Evolutionary conservation across 306 rosid species (phyloP), one percentile per base, ranked within the genome.

Genomic region (Pyrus betulifolia): DNA sequence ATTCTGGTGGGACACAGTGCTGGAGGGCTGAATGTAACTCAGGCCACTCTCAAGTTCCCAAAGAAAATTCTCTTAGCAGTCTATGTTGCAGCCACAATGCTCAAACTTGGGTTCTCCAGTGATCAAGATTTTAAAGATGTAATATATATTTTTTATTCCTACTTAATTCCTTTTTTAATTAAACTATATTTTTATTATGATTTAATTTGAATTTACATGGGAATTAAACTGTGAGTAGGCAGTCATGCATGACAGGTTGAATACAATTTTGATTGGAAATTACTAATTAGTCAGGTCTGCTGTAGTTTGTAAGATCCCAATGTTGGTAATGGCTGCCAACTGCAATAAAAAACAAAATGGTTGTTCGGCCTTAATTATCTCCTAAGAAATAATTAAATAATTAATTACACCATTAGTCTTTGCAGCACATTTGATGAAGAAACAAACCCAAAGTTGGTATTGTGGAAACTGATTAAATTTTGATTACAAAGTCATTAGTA

Each of bases 1-100:
- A 85, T 92, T 74, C 76, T 95, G 83, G 98, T 95, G 61, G 98
- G 97, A 11, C 97, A 90, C 52, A 95, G 98, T 67, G 98, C 98
- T 25, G 97, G 98, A 78, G 97, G 98, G 71, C 78, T 92, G 64
- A 92, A 89, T 69, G 79, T 92, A 70, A 95, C 97, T 33, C 88
- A 88, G 79, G 95, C 92, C 4, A 84, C 89, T 82, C 88, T 82
- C 44, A 89, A 84, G 76, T 95, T 90, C 72, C 72, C 98, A 31
- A 79, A 87, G 70, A 92, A 95, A 81, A 82, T 95, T 79, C 70
- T 79, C 0, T 72, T 92, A 49, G 95, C 89, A 3, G 96, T 92
- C 38, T 95, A 95, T 72, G 81, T 89, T 30, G 99, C 93, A 54
- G 99, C 97, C 19, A 95, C 97, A 31, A 95, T 95, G 99, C 97